These are phyloP conservation scores for Pichia sorboxylosa DNA, from an alignment of 1,139 yeast species.

Conservation along the genomic window DNA sequence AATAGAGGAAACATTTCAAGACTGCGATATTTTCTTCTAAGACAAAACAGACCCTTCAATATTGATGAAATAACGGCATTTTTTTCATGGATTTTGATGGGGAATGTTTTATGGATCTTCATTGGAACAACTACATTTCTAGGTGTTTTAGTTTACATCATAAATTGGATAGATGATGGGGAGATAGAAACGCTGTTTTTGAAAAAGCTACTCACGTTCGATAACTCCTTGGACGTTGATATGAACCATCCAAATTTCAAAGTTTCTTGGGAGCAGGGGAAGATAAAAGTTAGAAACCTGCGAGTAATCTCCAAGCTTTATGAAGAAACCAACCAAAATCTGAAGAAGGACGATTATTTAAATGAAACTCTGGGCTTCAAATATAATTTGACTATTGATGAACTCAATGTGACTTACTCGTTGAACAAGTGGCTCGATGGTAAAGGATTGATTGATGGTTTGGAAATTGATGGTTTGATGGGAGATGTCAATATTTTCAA, in stretches of 20 bases:
- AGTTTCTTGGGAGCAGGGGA: slow-evolving; percentile 44
- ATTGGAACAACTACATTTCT: slow-evolving; percentile 83
- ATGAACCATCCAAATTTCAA: slow-evolving; percentile 32
- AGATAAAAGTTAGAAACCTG: slow-evolving; percentile 47
- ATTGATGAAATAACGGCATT: slow-evolving; percentile 84
- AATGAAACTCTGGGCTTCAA: slow-evolving; percentile 15
- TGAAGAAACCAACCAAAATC: slow-evolving; percentile 8
- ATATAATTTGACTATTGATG: slow-evolving; percentile 34
- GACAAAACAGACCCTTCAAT: slow-evolving; percentile 62
- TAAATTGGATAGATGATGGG: slow-evolving; percentile 19
- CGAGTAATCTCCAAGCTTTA: slow-evolving; percentile 25
- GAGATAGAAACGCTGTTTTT: slow-evolving; percentile 17
- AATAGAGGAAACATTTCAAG: slow-evolving; percentile 22
- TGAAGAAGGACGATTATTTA: background rate
- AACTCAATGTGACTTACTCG: slow-evolving; percentile 47
- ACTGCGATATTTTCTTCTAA: slow-evolving; percentile 57
- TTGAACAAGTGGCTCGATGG: slow-evolving; percentile 63
- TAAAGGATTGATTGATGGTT: slow-evolving; percentile 50
- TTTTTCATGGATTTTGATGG: slow-evolving; percentile 83
- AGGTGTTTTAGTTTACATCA: slow-evolving; percentile 22
- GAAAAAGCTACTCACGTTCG: slow-evolving; percentile 23
- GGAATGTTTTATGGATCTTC: slow-evolving; percentile 68
- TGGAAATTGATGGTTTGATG: slow-evolving; percentile 50
- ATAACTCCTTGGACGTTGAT: slow-evolving; percentile 30
- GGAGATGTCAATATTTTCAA: slow-evolving; percentile 32